Evolutionary conservation across 164 flowering plant genomes (phyloP), one percentile per base, ranked within the genome.

Genomic region (Magnolia kwangsiensis): DNA sequence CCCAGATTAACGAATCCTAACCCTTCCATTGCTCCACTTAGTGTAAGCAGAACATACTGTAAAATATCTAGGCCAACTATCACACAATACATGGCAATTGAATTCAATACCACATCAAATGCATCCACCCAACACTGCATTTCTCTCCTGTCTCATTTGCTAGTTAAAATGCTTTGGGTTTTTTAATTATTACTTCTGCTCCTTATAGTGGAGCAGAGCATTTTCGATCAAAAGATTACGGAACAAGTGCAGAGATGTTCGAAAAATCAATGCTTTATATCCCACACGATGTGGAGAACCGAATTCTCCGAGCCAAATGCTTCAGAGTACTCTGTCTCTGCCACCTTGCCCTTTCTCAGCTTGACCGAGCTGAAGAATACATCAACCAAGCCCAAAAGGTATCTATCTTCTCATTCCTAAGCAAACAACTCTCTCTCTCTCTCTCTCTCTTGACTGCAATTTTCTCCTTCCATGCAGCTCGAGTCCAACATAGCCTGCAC

Each of bases 201-300:
- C 8, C 13, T 3, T 75, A 72, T 87, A 96, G 99, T 70, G 99
- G 90, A 71, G 91, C 99, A 27, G 91, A 88, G 79, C 85, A 87
- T 83, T 96, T 96, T 76, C 84, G 85, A 68, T 83, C 78, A 37
- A 96, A 94, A 80, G 92, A 91, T 70, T 93, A 89, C 75, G 83
- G 81, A 81, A 85, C 82, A 31, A 88, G 96, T 78, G 95, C 95
- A 45, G 97, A 88, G 78, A 81, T 96, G 87, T 94, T 92, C 77
- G 98, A 94, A 75, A 94, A 90, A 75, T 86, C 98, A 16, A 84
- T 96, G 98, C 94, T 96, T 64, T 96, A 92, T 83, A 86, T 92
- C 21, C 94, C 92, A 50, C 69, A 81, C 81, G 84, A 88, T 63
- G 74, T 84, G 14, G 98, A 93, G 79, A 87, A 81, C 74, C 87